Base-by-base conservation (phyloP, 2,329 filamentous ascomycete species). In the Phialophora verrucosa region DNA sequence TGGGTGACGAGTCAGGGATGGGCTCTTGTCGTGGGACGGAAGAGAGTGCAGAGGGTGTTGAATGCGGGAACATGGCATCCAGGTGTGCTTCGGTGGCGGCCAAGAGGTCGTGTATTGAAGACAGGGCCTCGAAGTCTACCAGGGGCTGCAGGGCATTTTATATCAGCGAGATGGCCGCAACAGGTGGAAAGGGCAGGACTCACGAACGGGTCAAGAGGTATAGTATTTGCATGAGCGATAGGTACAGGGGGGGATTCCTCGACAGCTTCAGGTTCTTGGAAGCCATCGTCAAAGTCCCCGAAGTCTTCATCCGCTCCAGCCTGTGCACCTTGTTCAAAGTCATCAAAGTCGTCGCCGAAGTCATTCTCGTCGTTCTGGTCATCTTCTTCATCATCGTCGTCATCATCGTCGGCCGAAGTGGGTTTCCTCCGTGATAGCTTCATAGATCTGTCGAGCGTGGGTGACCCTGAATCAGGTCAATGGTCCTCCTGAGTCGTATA, bases 251-350 rank as follows among this genome's bases (percentile, higher is more conserved):
- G 70, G 66, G 68, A 63, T 54, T 70, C 53, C 50, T 70, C 70
- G 62, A 55, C 71, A 64, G 65, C 73, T 63, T 64, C 63, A 49
- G 78, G 78, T 65, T 79, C 78, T 75, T 91, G 85, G 75, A 92
- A 92, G 44, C 83, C 88, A 70, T 83, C 80, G 75, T 88, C 88
- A 78, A 91, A 91, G 74, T 91, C 89, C 69, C 85, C 84, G 77
- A 87, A 86, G 74, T 85, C 83, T 72, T 83, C 82, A 71, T 83
- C 82, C 63, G 78, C 81, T 67, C 79, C 81, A 66, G 79, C 77
- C 65, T 83, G 81, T 66, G 82, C 82, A 55, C 83, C 83, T 72
- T 84, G 81, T 67, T 81, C 78, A 70, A 83, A 85, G 62, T 84
- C 83, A 71, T 83, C 82, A 75, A 84, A 84, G 32, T 84, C 82